phyloP scores from a whole-genome alignment of 2,329 filamentous ascomycete genomes.

The Curvularia sp. region DNA sequence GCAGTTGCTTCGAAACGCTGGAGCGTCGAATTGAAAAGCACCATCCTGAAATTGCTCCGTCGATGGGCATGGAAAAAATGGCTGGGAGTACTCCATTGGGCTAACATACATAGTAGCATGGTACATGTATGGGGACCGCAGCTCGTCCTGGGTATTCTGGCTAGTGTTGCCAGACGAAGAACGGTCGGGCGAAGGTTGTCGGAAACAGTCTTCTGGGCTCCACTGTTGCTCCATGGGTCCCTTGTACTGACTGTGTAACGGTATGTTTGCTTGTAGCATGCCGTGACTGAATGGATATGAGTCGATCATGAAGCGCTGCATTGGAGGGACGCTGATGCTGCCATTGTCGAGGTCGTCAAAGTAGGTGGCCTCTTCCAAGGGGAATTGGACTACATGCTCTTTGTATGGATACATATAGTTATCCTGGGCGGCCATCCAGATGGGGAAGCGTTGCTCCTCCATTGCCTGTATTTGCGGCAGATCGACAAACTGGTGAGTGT shows the following conservation, averaged over 20 bases:
- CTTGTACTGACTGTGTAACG: conserved; percentile 25
- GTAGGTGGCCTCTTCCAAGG: conserved; percentile 27
- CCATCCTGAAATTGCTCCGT: conserved; percentile 26
- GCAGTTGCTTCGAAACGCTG: conserved; percentile 28
- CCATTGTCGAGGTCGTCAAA: conserved; percentile 28
- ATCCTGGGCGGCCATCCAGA: conserved; percentile 22
- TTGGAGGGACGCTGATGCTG: conserved; percentile 35
- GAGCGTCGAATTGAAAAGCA: conserved; percentile 20
- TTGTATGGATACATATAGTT: conserved; percentile 23
- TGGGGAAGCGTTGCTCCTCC: conserved; percentile 28
- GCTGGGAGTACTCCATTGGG: conserved; percentile 28
- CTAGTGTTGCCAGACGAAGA: conserved; percentile 45
- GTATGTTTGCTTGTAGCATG: conserved; percentile 40
- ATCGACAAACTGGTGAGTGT: conserved; percentile 38
- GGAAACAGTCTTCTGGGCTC: conserved; percentile 28
- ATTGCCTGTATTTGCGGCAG: conserved; percentile 39
- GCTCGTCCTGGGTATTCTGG: conserved; percentile 41
- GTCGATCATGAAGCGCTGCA: conserved; percentile 48
- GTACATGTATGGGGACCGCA: conserved; percentile 34
- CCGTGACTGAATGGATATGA: conserved; percentile 34
- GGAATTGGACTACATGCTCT: conserved; percentile 20
- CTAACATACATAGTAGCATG: conserved; percentile 28
- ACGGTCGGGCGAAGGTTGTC: conserved; percentile 45
- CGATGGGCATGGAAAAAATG: conserved; percentile 27
- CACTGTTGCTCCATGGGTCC: conserved; percentile 32